Evolutionary conservation across 2,329 filamentous ascomycete genomes (phyloP).

Genomic region (Phyllosticta paracitricarpa): DNA sequence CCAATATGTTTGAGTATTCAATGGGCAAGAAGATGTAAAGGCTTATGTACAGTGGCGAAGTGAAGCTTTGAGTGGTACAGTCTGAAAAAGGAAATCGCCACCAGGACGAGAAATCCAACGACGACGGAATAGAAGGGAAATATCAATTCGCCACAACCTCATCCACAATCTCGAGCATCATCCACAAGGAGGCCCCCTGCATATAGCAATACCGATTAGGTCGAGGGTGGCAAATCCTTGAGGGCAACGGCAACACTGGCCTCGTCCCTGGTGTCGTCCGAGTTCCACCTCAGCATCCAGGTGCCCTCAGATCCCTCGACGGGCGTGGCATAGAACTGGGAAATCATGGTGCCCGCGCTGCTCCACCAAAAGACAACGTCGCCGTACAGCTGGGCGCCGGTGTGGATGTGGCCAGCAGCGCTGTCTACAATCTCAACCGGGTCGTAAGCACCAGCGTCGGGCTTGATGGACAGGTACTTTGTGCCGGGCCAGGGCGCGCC

Average conservation of each 20-base stretch:
- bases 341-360: not conserved
- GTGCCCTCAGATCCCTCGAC: not conserved
- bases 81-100: not conserved
- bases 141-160: not conserved
- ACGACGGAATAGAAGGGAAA: not conserved
- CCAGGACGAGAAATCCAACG: not conserved
- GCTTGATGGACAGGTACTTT: conserved; percentile 4
- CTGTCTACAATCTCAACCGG: not conserved
- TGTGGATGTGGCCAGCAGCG: not conserved
- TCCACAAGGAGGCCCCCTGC: not conserved
- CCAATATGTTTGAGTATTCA: not conserved
- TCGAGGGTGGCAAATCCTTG: not conserved
- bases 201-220: not conserved
- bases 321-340: conserved; percentile 4
- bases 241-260: conserved; percentile 1
- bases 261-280: not conserved
- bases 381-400: conserved; percentile 3
- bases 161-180: not conserved
- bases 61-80: not conserved
- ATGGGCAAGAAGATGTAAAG: not conserved
- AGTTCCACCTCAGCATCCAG: conserved; percentile 3
- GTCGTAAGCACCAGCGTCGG: not conserved
- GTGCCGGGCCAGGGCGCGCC: not conserved
- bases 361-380: not conserved
- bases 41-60: not conserved